Conservation (phyloP, 2,329 filamentous ascomycete genomes). For the Harringtonia lauricola region DNA sequence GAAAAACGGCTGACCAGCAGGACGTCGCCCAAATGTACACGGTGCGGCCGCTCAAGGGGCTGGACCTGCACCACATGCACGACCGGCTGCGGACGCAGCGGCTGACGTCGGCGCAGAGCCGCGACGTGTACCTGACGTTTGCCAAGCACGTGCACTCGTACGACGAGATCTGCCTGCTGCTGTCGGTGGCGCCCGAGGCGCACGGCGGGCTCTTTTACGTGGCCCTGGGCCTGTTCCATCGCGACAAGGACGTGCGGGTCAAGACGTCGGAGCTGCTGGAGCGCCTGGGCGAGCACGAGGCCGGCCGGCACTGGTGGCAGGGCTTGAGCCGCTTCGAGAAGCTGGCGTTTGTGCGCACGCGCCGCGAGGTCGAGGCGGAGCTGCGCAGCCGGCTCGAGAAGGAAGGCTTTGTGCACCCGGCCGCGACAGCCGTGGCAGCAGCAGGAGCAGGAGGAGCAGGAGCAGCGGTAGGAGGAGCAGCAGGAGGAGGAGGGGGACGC, state of each 20-base stretch:
- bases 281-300: constrained; percentile 74
- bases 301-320: constrained; percentile 87
- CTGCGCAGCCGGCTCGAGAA: constrained; percentile 33
- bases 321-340: constrained; percentile 80
- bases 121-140: constrained; percentile 76
- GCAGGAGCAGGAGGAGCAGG: neutral
- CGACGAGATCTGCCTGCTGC: constrained; percentile 73
- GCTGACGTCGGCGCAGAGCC: constrained; percentile 62
- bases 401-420: constrained; percentile 24
- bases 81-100: constrained; percentile 79
- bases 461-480: neutral
- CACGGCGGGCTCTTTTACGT: constrained; percentile 87
- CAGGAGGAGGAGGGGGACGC: too few relatives aligned
- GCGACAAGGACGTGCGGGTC: constrained; percentile 65
- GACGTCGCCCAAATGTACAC: constrained; percentile 55
- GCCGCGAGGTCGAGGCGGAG: constrained; percentile 51
- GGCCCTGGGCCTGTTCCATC: constrained; percentile 84
- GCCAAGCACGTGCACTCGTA: constrained; percentile 66
- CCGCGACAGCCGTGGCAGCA: neutral
- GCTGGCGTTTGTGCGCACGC: constrained; percentile 70
- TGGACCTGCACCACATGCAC: constrained; percentile 86
- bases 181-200: constrained; percentile 73
- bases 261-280: constrained; percentile 72
- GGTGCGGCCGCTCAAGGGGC: constrained; percentile 58
- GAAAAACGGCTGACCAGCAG: constrained; percentile 27